Conservation (phyloP, 345 rosid species). For the Ceriops decandra region DNA sequence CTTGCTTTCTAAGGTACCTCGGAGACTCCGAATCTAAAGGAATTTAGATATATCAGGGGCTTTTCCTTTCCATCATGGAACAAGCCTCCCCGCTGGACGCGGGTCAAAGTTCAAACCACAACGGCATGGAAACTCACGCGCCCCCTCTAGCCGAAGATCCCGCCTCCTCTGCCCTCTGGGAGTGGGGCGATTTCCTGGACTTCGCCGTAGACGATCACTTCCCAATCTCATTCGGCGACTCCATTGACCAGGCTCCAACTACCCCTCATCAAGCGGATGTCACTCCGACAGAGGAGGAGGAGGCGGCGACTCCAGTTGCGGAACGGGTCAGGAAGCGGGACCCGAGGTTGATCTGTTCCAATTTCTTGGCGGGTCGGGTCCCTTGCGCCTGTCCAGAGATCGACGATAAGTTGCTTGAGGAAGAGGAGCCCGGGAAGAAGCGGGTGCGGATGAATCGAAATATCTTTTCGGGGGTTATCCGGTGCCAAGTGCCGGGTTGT, state of each 20-base stretch:
- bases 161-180: constrained; percentile 56
- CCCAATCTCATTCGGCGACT: constrained; percentile 38
- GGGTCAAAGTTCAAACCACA: not conserved
- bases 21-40: too few relatives aligned
- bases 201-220: constrained; percentile 61
- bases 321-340: constrained; percentile 86
- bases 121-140: constrained; percentile 27
- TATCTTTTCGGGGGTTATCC: constrained; percentile 27
- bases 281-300: not conserved
- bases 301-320: constrained; percentile 11
- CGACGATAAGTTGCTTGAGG: constrained; percentile 60
- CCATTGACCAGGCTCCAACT: not conserved
- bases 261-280: not conserved
- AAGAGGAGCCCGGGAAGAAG: constrained; percentile 54
- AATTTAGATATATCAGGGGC: not conserved
- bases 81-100: not conserved
- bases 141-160: constrained; percentile 38
- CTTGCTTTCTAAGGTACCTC: too few relatives aligned
- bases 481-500: constrained; percentile 83
- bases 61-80: constrained; percentile 6
- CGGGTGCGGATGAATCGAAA: constrained; percentile 39
- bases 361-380: constrained; percentile 72
- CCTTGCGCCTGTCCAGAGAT: constrained; percentile 95
- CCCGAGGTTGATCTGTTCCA: constrained; percentile 77
- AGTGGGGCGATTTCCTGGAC: constrained; percentile 81